These are phyloP conservation scores for Rhodotorula sp. DNA, from an alignment of 1,284 basidiomycete genomes.

Conservation along the genomic window DNA sequence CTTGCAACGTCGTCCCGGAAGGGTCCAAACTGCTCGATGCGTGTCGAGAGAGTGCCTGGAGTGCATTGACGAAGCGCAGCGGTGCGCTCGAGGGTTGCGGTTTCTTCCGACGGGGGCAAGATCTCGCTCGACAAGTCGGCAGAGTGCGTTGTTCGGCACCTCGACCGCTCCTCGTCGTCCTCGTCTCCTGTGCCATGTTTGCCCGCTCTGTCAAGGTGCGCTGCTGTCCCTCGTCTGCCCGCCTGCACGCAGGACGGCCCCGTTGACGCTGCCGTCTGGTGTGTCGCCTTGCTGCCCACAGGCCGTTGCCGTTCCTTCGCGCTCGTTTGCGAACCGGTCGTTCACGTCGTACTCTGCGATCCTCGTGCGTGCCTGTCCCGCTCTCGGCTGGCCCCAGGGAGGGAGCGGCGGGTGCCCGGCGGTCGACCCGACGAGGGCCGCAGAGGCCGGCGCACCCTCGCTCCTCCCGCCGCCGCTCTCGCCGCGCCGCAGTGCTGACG, in stretches of 20 bases:
- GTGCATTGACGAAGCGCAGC: too few relatives aligned
- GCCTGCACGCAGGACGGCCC: not conserved
- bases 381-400: not conserved
- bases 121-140: too few relatives aligned
- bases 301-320: constrained; percentile 20
- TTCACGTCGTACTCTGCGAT: constrained; percentile 35
- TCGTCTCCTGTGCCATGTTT: constrained; percentile 11
- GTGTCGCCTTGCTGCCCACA: not conserved
- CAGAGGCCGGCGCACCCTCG: not conserved
- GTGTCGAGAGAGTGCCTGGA: too few relatives aligned
- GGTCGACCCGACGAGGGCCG: not conserved
- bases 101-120: too few relatives aligned
- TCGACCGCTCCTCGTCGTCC: too few relatives aligned
- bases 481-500: too few relatives aligned
- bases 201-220: constrained; percentile 31
- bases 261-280: not conserved
- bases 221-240: too few relatives aligned
- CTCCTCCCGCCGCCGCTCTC: not conserved
- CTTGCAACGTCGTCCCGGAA: too few relatives aligned
- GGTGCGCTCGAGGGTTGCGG: too few relatives aligned
- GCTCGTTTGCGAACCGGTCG: constrained; percentile 25
- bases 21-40: too few relatives aligned
- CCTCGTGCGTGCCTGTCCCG: constrained; percentile 13
- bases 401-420: not conserved
- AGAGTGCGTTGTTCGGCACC: not conserved